Evolutionary conservation across 2,329 filamentous ascomycete genomes (phyloP).

Genomic region (Dactylella cylindrospora): DNA sequence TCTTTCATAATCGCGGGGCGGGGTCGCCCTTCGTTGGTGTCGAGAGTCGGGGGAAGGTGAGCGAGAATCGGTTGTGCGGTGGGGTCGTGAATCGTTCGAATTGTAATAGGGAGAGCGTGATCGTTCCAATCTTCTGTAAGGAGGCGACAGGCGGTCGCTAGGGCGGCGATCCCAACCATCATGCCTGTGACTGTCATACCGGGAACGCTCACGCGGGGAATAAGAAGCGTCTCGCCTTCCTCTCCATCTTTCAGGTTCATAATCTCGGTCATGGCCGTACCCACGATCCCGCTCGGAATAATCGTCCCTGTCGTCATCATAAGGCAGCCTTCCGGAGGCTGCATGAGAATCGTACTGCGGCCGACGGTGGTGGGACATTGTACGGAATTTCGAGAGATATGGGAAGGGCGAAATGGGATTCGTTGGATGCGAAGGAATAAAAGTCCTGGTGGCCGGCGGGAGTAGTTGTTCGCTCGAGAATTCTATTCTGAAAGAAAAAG

Average conservation of each 20-base stretch:
- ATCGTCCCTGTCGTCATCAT: constrained; percentile 38
- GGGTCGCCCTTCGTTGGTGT: constrained; percentile 23
- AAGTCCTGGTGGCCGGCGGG: too few species aligned
- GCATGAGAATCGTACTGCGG: constrained; percentile 25
- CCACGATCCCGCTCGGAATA: constrained; percentile 23
- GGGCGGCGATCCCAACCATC: constrained; percentile 14
- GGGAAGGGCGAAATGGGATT: too few species aligned
- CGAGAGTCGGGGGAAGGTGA: constrained; percentile 25
- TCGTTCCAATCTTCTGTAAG: constrained; percentile 26
- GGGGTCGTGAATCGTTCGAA: constrained; percentile 25
- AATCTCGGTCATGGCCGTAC: constrained; percentile 24
- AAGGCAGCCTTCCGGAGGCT: constrained; percentile 15
- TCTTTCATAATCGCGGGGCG: constrained; percentile 38
- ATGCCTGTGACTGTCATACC: constrained; percentile 14
- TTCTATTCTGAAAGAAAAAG: too few species aligned
- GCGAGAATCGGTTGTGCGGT: constrained; percentile 20
- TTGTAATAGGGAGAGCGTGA: constrained; percentile 34
- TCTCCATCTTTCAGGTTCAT: constrained; percentile 22
- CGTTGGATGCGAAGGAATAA: too few species aligned
- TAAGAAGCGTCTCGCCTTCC: constrained; percentile 25
- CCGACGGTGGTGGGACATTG: constrained; percentile 35
- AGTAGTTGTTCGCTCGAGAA: too few species aligned
- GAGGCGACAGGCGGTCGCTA: constrained; percentile 12
- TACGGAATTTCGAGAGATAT: too few species aligned
- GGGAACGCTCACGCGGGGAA: constrained; percentile 30